phyloP scores from a whole-genome alignment of 441 rosid species.

The Mallotus repandus region DNA sequence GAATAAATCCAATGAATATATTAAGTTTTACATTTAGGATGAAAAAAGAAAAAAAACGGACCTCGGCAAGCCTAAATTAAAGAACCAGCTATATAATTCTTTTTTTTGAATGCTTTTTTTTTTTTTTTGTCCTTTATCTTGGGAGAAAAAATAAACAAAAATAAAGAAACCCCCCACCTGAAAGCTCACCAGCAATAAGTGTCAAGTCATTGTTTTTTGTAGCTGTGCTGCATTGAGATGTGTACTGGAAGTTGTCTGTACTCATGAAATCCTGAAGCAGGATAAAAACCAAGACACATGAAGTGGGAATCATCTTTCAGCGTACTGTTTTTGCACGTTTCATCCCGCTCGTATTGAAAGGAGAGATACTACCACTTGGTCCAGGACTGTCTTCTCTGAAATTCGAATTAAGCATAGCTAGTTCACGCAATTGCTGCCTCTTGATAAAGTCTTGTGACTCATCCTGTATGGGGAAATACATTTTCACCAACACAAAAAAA shows the following conservation, averaged over 20 bases:
- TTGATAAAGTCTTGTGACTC: constrained; percentile 90
- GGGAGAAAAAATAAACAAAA: constrained; percentile 23
- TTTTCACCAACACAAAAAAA: not conserved
- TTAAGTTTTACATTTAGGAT: constrained; percentile 22
- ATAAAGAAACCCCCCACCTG: constrained; percentile 34
- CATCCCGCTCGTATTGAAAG: constrained; percentile 91
- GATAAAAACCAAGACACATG: constrained; percentile 17
- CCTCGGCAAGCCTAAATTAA: constrained; percentile 44
- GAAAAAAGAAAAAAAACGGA: constrained; percentile 31
- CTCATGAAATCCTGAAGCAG: constrained; percentile 30
- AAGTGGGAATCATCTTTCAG: constrained; percentile 30
- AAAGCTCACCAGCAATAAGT: constrained; percentile 48
- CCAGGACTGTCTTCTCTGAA: constrained; percentile 95
- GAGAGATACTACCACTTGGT: constrained; percentile 85
- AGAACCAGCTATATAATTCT: constrained; percentile 36
- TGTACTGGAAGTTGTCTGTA: constrained; percentile 30
- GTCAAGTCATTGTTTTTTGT: constrained; percentile 44
- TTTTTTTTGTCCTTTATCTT: constrained; percentile 15
- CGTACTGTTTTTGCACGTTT: constrained; percentile 94
- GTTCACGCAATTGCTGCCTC: constrained; percentile 90
- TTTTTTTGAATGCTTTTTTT: constrained; percentile 5
- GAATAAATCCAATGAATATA: constrained; percentile 70
- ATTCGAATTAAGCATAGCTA: constrained; percentile 84
- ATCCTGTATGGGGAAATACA: constrained; percentile 46
- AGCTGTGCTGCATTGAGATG: constrained; percentile 35